Conservation (phyloP, 192 early-diverging fungal species). For the Obelidium mucronatum region DNA sequence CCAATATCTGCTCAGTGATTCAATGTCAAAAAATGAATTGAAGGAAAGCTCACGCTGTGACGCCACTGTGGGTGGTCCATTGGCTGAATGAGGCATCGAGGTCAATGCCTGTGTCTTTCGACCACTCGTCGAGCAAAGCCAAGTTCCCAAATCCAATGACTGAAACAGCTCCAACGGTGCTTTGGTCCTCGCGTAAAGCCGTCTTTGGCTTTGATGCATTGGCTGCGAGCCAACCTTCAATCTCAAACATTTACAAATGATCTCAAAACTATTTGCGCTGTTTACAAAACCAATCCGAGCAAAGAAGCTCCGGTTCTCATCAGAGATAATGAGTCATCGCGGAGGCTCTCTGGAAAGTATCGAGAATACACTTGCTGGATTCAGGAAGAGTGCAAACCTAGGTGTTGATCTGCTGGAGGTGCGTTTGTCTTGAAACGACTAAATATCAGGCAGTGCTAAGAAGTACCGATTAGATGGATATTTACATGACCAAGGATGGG, state of each 20-base stretch:
- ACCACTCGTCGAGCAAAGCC: constrained; percentile 1
- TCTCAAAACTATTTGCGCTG: no score
- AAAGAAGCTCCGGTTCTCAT: constrained; percentile 27
- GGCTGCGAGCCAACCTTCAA: no score
- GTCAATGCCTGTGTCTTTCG: neutral
- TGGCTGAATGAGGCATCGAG: neutral
- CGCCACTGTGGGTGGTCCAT: neutral
- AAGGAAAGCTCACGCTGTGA: neutral
- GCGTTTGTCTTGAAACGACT: no score
- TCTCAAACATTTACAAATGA: no score
- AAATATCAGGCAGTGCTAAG: no score
- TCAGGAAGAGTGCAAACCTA: constrained; percentile 50
- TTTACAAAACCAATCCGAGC: neutral
- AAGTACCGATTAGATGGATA: constrained; percentile 45
- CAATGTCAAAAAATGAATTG: neutral
- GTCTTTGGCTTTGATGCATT: no score
- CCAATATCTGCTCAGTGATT: neutral
- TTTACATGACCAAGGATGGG: constrained; percentile 54
- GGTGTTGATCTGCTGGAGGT: constrained; percentile 47
- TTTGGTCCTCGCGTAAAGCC: no score
- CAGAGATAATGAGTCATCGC: constrained; percentile 52
- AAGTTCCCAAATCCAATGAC: constrained; percentile 3
- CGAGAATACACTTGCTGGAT: constrained; percentile 57
- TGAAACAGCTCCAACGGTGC: no score
- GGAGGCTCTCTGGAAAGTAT: constrained; percentile 56